Percentiles rank a stretch among this genome's conserved stretches.
Evolutionary conservation across 2,329 filamentous ascomycete genomes (phyloP).

Genomic region (Pseudogymnoascus sp.): DNA sequence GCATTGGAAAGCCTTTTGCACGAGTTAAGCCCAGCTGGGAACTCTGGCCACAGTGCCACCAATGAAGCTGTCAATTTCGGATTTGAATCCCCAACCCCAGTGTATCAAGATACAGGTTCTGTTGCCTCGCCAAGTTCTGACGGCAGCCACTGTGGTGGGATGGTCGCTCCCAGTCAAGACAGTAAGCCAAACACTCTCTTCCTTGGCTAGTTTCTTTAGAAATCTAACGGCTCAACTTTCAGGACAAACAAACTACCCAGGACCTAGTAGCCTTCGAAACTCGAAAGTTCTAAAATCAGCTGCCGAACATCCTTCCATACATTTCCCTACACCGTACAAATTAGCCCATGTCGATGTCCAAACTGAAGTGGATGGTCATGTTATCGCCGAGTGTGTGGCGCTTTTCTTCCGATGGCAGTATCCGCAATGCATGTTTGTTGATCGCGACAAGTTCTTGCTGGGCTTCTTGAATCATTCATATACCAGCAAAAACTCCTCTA

Average conservation of each 20-base stretch:
- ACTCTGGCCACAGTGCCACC: not conserved
- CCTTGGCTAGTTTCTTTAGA: not conserved
- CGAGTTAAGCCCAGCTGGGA: constrained; percentile 8
- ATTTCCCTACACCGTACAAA: not conserved
- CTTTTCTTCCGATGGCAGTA: constrained; percentile 17
- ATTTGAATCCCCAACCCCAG: not conserved
- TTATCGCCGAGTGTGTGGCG: constrained; percentile 13
- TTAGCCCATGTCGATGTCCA: not conserved
- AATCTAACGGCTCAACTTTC: not conserved
- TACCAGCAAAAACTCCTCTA: constrained; percentile 11
- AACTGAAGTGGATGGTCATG: not conserved
- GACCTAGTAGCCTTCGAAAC: not conserved
- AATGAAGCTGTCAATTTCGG: not conserved
- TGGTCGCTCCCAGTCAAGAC: not conserved
- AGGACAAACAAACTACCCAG: not conserved
- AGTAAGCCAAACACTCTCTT: not conserved
- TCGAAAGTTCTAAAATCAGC: not conserved
- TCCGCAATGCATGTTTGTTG: constrained; percentile 15
- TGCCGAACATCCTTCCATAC: not conserved
- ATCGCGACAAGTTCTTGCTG: constrained; percentile 16
- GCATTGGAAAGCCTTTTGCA: constrained; percentile 8
- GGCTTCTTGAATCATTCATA: constrained; percentile 9
- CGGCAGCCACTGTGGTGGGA: not conserved
- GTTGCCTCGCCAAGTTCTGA: constrained; percentile 1
- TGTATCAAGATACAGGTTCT: not conserved